phyloP scores from a whole-genome alignment of 495 filamentous ascomycete genomes.

The Annulohypoxylon moriforme region DNA sequence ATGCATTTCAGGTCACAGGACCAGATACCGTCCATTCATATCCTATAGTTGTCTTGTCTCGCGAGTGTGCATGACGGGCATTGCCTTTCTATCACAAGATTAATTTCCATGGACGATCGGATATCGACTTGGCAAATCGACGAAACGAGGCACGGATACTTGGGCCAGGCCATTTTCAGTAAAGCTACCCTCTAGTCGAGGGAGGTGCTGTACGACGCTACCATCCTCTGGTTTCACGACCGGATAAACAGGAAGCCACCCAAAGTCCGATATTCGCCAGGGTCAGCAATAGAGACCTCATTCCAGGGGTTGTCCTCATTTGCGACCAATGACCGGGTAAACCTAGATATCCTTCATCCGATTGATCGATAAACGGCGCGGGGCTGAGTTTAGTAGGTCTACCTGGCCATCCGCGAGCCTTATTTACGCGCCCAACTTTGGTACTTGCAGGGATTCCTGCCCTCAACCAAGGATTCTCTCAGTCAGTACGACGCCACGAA shows the following conservation, averaged over 20 bases:
- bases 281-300: conserved; percentile 15
- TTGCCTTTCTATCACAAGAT: conserved; percentile 35
- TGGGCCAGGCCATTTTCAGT: conserved; percentile 21
- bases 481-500: conserved; percentile 45
- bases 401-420: conserved; percentile 56
- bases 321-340: conserved; percentile 54
- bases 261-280: conserved; percentile 38
- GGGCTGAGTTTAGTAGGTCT: conserved; percentile 48
- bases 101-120: conserved; percentile 30
- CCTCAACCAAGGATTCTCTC: conserved; percentile 45
- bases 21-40: conserved; percentile 47
- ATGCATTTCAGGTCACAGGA: conserved; percentile 56
- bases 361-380: conserved; percentile 56
- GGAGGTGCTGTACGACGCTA: conserved; percentile 32
- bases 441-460: conserved; percentile 53
- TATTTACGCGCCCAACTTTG: conserved; percentile 62
- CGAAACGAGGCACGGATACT: conserved; percentile 21
- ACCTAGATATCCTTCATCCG: conserved; percentile 51
- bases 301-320: conserved; percentile 37
- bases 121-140: conserved; percentile 39
- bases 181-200: conserved; percentile 27
- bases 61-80: conserved; percentile 53
- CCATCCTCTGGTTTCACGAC: conserved; percentile 25
- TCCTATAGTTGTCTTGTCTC: conserved; percentile 45
- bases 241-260: conserved; percentile 39